A percentile compares a stretch with the other conserved stretches of the same genome.
Evolutionary conservation across 2,329 filamentous ascomycete species (phyloP).

Genomic region (Ophiosphaerella herpotricha): DNA sequence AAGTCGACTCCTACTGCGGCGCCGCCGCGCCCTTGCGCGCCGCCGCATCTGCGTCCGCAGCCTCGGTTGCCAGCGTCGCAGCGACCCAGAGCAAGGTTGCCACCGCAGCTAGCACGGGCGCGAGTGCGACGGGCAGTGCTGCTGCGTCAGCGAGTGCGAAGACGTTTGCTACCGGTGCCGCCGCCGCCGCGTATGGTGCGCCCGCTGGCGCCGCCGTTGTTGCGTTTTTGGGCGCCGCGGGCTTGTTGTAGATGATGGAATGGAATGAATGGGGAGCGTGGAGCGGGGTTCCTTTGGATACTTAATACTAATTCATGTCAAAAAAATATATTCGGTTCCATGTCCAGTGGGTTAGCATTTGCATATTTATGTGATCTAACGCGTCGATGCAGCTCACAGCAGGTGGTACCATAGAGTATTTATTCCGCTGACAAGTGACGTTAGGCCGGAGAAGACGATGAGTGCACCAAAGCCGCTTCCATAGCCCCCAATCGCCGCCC

Average conservation of each 20-base stretch:
- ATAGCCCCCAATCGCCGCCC: background rate
- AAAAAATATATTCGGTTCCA: background rate
- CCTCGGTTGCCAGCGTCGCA: conserved; percentile 23
- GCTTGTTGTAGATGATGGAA: conserved; percentile 19
- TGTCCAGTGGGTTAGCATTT: background rate
- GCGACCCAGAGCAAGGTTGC: conserved; percentile 19
- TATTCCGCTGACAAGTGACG: background rate
- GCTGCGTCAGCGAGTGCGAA: conserved; percentile 12
- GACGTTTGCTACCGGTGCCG: background rate
- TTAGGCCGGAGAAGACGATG: background rate
- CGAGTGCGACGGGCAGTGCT: conserved; percentile 2
- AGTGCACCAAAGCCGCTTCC: conserved; percentile 3
- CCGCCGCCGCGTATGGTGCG: conserved; percentile 7
- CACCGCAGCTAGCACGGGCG: conserved; percentile 3
- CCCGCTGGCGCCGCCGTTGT: conserved; percentile 33
- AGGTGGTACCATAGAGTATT: too few relatives aligned
- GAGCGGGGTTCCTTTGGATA: background rate
- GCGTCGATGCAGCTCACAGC: too few relatives aligned
- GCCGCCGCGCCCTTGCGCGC: conserved; percentile 46
- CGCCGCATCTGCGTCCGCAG: conserved; percentile 21
- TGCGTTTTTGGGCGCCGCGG: conserved; percentile 21
- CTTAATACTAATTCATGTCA: background rate
- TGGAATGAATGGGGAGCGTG: too few relatives aligned
- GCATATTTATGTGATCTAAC: background rate
- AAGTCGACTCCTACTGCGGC: conserved; percentile 46